phyloP scores from a whole-genome alignment of 306 rosid species.

The Glycine soja region DNA sequence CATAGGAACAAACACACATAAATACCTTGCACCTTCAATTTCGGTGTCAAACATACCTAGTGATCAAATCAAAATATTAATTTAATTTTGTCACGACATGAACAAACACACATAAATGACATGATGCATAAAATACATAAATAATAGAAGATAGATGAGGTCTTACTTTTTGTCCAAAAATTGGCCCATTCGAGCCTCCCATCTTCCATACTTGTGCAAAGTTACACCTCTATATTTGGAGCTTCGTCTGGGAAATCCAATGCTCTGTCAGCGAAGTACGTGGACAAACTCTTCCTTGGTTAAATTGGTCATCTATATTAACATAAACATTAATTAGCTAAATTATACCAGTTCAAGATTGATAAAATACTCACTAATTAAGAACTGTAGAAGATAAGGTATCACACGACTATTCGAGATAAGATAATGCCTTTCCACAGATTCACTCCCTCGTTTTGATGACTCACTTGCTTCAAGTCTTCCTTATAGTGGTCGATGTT shows the following conservation, averaged over 20 bases:
- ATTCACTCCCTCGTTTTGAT: background rate
- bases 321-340: too few species aligned
- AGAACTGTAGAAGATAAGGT: constrained; percentile 44
- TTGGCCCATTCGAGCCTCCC: constrained; percentile 99
- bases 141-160: background rate
- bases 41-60: constrained; percentile 97
- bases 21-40: constrained; percentile 92
- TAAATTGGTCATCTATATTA: constrained; percentile 61
- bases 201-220: constrained; percentile 98
- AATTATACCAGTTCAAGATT: too few species aligned
- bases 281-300: constrained; percentile 98
- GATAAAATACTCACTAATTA: too few species aligned
- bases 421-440: constrained; percentile 27
- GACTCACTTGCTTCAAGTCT: constrained; percentile 86
- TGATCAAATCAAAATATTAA: background rate
- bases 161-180: constrained; percentile 92
- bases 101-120: background rate
- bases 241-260: constrained; percentile 98
- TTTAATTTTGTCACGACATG: constrained; percentile 25
- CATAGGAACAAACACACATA: too few species aligned
- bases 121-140: background rate
- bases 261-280: constrained; percentile 99
- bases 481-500: constrained; percentile 89
- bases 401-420: constrained; percentile 45
- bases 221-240: constrained; percentile 99